Base-by-base conservation (phyloP, 2,329 filamentous ascomycete species). In the Daldinia sp. region DNA sequence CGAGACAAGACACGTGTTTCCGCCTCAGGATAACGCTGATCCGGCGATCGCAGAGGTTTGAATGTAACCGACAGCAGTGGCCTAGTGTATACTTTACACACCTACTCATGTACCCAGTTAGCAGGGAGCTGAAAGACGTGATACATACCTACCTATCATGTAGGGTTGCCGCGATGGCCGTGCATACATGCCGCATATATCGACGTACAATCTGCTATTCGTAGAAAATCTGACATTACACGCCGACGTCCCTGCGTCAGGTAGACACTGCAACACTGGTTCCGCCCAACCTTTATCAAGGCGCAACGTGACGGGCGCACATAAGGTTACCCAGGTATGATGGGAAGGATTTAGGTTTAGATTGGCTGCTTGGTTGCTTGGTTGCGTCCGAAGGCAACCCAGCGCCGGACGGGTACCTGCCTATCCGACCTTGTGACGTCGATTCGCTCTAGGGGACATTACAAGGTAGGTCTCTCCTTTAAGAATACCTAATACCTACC, bases 281-380 rank as follows among this genome's bases (percentile, higher is more conserved):
- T 30, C 48, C 34, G 29, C 21, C 29, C 41, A 41, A 53, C 17
- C 34, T 25, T n/a, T 35, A 48, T 17, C 10, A 15, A 13, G 39
- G 32, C 63, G 63, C 58, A 65, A 63, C 63, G 54, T 65, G 39
- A 59, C 58, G 43, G 32, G 47, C 13, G 32, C 50, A 10, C 23
- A 39, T 19, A 48, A n/a, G n/a, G n/a, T n/a, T 6, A 11, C 23
- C 11, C 29, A 19, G 11, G 34, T n/a, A n/a, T n/a, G n/a, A n/a
- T n/a, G n/a, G 53, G 53, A 19, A 45, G 39, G 39, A 43, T 43
- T n/a, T 17, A 17, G 19, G 39, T 25, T n/a, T n/a, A n/a, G n/a
- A n/a, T n/a, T n/a, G n/a, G n/a, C n/a, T n/a, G n/a, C n/a, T n/a
- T n/a, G n/a, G n/a, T n/a, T n/a, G n/a, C n/a, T n/a, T 5, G 39